Evolutionary conservation across 2,329 filamentous ascomycete species (phyloP).

Genomic region (Penicillium sp.): DNA sequence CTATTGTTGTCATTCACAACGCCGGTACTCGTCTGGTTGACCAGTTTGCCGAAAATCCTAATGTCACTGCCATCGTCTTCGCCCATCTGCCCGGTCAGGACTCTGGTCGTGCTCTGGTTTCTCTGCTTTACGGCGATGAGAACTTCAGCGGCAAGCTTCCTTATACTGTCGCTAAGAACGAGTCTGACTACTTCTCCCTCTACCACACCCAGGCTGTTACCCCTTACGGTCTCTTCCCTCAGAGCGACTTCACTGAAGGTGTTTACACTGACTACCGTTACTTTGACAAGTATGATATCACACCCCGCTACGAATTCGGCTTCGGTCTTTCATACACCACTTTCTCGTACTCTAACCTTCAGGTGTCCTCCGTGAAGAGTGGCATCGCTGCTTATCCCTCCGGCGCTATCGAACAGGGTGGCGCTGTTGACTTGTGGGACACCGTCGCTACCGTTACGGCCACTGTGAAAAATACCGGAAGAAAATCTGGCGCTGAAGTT

Average conservation of each 20-base stretch:
- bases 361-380: constrained; percentile 13
- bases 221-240: constrained; percentile 50
- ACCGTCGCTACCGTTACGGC: neutral
- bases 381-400: constrained; percentile 32
- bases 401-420: constrained; percentile 48
- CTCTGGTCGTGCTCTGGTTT: constrained; percentile 70
- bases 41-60: constrained; percentile 58
- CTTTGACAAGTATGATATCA: constrained; percentile 50
- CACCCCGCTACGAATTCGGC: constrained; percentile 61
- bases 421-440: constrained; percentile 20
- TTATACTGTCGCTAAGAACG: constrained; percentile 56
- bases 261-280: constrained; percentile 59
- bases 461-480: neutral
- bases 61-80: constrained; percentile 72
- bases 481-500: neutral
- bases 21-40: constrained; percentile 75
- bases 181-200: constrained; percentile 45
- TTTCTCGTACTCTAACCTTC: constrained; percentile 58
- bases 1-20: constrained; percentile 87
- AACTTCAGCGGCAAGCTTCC: constrained; percentile 62
- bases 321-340: constrained; percentile 62
- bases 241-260: constrained; percentile 61
- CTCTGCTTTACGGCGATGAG: constrained; percentile 67
- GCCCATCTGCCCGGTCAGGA: constrained; percentile 72
- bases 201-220: constrained; percentile 52